Evolutionary conservation across 306 rosid species (phyloP).

Genomic region (Bauhinia variegata): DNA sequence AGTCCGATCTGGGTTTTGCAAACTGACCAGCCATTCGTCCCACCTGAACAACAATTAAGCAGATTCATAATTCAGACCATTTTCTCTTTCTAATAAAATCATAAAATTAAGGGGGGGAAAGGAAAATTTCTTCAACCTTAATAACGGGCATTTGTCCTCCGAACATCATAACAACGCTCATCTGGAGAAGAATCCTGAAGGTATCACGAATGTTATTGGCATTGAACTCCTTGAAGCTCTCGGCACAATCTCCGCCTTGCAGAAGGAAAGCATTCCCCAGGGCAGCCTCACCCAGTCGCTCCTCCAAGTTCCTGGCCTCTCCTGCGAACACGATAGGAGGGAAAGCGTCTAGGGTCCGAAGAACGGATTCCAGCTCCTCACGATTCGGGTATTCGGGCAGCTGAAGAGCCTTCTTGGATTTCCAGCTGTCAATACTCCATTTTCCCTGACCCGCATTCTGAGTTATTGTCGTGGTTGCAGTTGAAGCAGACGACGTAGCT

Average conservation of each 20-base stretch:
- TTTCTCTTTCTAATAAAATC: too few relatives aligned
- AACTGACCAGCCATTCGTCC: conserved; percentile 99
- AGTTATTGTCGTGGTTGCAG: conserved; percentile 27
- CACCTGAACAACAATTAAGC: conserved; percentile 54
- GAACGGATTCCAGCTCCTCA: conserved; percentile 37
- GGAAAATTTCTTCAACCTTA: conserved; percentile 53
- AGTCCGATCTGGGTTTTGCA: conserved; percentile 94
- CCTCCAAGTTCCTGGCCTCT: conserved; percentile 49
- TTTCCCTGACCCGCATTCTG: conserved; percentile 47
- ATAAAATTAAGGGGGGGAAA: too few relatives aligned
- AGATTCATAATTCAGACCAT: conserved; percentile 10
- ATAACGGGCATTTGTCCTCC: conserved; percentile 98
- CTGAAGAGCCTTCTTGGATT: conserved; percentile 42
- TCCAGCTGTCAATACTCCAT: conserved; percentile 47
- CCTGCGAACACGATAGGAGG: conserved; percentile 54
- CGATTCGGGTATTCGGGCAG: conserved; percentile 49
- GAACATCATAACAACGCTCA: conserved; percentile 93
- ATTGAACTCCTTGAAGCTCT: conserved; percentile 97
- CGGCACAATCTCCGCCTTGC: conserved; percentile 95
- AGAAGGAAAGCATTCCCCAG: conserved; percentile 82
- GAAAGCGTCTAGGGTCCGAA: conserved; percentile 36
- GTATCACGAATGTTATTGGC: conserved; percentile 95
- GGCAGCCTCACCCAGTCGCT: conserved; percentile 46
- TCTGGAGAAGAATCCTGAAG: conserved; percentile 84
- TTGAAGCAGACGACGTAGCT: conserved; percentile 36